These are phyloP conservation scores for Zizania palustris DNA, from an alignment of 202 grass and related monocot species.

Conservation along the genomic window DNA sequence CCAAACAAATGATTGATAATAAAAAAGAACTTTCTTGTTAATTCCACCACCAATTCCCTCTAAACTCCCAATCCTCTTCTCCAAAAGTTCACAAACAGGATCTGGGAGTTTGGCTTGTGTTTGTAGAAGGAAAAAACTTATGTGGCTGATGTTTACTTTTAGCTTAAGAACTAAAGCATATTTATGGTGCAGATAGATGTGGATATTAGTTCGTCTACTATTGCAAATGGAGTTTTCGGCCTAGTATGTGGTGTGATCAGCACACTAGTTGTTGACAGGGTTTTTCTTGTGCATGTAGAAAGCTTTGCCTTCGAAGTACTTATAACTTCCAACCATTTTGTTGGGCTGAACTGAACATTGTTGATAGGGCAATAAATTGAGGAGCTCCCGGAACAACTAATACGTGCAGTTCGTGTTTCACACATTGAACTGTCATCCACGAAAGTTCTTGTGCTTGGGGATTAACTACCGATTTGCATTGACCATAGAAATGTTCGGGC, in stretches of 20 bases:
- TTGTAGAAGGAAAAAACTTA: background rate
- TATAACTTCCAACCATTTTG: background rate
- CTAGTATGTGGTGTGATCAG: conserved; percentile 88
- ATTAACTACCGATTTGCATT: conserved; percentile 38
- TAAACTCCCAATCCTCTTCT: too few relatives aligned
- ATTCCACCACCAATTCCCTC: too few relatives aligned
- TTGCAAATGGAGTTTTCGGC: conserved; percentile 95
- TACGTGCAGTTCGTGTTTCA: conserved; percentile 86
- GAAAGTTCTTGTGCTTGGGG: conserved; percentile 63
- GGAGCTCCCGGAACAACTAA: conserved; percentile 89
- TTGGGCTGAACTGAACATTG: background rate
- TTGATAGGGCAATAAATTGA: conserved; percentile 71
- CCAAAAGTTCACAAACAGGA: too few relatives aligned
- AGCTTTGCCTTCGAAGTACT: background rate
- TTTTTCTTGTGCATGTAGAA: conserved; percentile 91
- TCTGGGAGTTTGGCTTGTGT: background rate
- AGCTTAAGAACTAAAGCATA: background rate
- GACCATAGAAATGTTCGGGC: background rate
- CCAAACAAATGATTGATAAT: too few relatives aligned
- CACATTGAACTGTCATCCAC: conserved; percentile 88
- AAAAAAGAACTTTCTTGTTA: too few relatives aligned
- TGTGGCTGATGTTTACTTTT: background rate
- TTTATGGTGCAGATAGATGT: conserved; percentile 82
- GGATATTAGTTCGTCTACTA: conserved; percentile 97
- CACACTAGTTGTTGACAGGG: conserved; percentile 95